phyloP scores from a whole-genome alignment of 371 early-diverging fungal species.

The Smittium culicis region DNA sequence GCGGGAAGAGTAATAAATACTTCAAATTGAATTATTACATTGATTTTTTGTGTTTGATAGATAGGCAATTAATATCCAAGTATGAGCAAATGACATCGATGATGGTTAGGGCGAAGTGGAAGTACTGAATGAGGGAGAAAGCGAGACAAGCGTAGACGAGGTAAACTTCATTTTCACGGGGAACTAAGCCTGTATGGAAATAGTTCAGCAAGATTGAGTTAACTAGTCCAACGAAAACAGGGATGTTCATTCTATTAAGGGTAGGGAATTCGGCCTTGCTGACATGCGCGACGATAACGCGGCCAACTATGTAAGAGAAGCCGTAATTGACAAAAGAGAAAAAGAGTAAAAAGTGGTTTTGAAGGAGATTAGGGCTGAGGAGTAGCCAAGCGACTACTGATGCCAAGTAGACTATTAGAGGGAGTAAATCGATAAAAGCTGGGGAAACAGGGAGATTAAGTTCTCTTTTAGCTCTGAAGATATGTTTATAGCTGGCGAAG shows the following conservation, averaged over 20 bases:
- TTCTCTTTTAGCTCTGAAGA: conserved; percentile 34
- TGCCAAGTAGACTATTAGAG: conserved; percentile 42
- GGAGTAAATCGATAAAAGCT: conserved; percentile 47
- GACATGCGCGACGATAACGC: conserved; percentile 78
- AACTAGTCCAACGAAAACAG: conserved; percentile 50
- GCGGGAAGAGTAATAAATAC: too few relatives aligned
- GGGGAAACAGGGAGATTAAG: conserved; percentile 36
- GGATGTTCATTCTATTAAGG: conserved; percentile 43
- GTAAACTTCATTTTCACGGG: conserved; percentile 32
- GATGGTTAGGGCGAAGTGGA: conserved; percentile 51
- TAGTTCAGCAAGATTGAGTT: conserved; percentile 41
- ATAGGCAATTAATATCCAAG: conserved; percentile 69
- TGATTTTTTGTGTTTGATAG: conserved; percentile 48
- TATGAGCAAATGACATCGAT: conserved; percentile 68
- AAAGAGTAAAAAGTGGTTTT: conserved; percentile 49
- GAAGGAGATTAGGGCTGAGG: conserved; percentile 49
- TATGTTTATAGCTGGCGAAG: conserved; percentile 39
- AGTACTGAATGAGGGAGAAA: conserved; percentile 44
- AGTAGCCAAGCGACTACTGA: conserved; percentile 51
- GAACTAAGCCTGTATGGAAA: conserved; percentile 23
- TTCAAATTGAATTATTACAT: too few relatives aligned
- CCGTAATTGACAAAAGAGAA: conserved; percentile 52
- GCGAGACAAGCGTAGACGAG: conserved; percentile 40
- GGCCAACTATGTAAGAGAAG: conserved; percentile 71
- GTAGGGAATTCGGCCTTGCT: conserved; percentile 62